Evolutionary conservation across 805 yeast species (phyloP), one percentile per base, ranked within the genome.

Genomic region (Ogataea pignaliae): DNA sequence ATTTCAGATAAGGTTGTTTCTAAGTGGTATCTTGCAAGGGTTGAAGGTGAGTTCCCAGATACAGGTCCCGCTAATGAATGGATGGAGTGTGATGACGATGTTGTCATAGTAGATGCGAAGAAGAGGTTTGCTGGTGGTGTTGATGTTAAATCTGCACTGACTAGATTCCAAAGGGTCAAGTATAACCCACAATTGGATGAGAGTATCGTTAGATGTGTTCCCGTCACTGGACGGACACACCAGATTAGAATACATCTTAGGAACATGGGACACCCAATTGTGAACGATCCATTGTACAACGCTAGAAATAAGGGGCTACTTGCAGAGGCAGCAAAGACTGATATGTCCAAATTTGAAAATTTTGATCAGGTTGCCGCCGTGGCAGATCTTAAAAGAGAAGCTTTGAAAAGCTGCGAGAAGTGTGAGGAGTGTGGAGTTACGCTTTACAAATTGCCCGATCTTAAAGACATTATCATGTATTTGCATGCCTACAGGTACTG

Each of bases 211-310:
- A 43, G 54, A 43, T 78, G 83, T 49, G 56, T 55, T 35, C 82
- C 83, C 0, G 46, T 71, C 7, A 73, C 81, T 1, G 83, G 83
- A 0, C 64, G 73, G 47, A 75, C 75, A 57, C 83, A 78, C 57
- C 83, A 78, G 55, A 76, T 78, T 21, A 61, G 83, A 11, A 75
- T 78, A 5, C 83, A 78, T 55, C 57, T 78, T 11, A 56, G 79
- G 17, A 71, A 75, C 48, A 39, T 77, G 47, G 72, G 73, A 0
- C 55, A 48, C 47, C 68, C 70, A 2, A 67, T 67, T 3, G 54
- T 47, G 7, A 67, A 67, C 37, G 72, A 67, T 48, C 65, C 68
- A 8, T 40, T 66, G 12, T 67, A 66, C 41, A 46, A 45, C 21
- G 29, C 37, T 10, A 15, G 34, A 10, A 8, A 44, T 34, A 34